Evolutionary conservation across 148 eudicot species (phyloP).

Genomic region (Euryodendron excelsum): DNA sequence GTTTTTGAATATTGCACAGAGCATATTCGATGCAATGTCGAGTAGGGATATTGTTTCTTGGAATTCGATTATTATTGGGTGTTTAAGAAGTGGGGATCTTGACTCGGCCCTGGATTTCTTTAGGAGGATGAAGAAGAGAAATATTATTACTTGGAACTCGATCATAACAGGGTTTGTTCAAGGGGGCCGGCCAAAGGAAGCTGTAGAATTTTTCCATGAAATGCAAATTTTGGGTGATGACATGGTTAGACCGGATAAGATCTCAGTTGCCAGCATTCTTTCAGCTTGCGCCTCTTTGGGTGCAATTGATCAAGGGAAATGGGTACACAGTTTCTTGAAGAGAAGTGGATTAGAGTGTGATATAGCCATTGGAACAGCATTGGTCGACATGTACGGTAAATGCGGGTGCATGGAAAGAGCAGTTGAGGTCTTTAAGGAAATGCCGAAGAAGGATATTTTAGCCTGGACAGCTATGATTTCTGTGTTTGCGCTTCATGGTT

Average conservation of each 20-base stretch:
- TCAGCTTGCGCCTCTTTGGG: slow-evolving; percentile 84
- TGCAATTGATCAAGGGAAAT: slow-evolving; percentile 59
- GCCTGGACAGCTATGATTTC: slow-evolving; percentile 94
- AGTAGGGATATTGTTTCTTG: slow-evolving; percentile 58
- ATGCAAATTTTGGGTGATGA: slow-evolving; percentile 37
- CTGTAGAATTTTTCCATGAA: slow-evolving; percentile 59
- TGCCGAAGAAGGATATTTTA: slow-evolving; percentile 61
- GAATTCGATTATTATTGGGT: slow-evolving; percentile 63
- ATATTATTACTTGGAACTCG: slow-evolving; percentile 74
- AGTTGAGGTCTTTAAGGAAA: slow-evolving; percentile 42
- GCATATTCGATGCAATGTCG: slow-evolving; percentile 59
- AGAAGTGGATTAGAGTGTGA: slow-evolving; percentile 60
- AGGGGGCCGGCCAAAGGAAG: slow-evolving; percentile 59
- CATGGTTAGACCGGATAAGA: slow-evolving; percentile 56
- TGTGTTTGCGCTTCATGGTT: slow-evolving; percentile 56
- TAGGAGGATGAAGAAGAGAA: slow-evolving; percentile 53
- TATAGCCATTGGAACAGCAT: slow-evolving; percentile 63
- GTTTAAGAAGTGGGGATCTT: slow-evolving; percentile 53
- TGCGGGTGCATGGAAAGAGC: slow-evolving; percentile 66
- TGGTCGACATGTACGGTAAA: slow-evolving; percentile 86
- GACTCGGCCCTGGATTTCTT: slow-evolving; percentile 54
- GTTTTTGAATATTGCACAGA: slow-evolving; percentile 37
- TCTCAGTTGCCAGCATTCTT: slow-evolving; percentile 61
- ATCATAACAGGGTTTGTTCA: slow-evolving; percentile 67
- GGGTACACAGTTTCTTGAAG: slow-evolving; percentile 58